These are phyloP conservation scores for Scutellaria galericulata DNA, from an alignment of 257 asterid genomes.

Conservation along the genomic window DNA sequence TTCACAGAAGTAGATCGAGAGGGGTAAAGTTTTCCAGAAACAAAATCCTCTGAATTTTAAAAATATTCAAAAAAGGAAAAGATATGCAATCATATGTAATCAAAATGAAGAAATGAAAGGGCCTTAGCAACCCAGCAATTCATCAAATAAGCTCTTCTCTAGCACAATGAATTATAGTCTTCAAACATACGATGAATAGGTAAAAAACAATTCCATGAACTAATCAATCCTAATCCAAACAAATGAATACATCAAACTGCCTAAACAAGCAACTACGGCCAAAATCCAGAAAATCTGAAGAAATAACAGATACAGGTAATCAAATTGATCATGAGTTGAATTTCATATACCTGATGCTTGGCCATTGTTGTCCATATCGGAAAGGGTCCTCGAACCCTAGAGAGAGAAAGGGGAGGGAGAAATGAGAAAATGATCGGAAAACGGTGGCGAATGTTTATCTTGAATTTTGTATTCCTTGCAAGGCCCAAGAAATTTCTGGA, in stretches of 20 bases:
- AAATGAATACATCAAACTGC: slow-evolving; percentile 20
- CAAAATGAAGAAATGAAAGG: slow-evolving; percentile 5
- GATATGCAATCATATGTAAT: not conserved
- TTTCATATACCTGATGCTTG: slow-evolving; percentile 49
- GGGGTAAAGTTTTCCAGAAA: not conserved
- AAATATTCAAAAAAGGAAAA: not conserved
- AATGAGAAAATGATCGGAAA: slow-evolving; percentile 23
- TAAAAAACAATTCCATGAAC: not conserved
- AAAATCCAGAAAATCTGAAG: slow-evolving; percentile 13
- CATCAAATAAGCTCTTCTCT: not conserved
- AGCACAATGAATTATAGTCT: not conserved
- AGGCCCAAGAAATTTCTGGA: slow-evolving; percentile 37
- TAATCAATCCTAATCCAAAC: slow-evolving; percentile 21
- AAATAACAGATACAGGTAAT: not conserved
- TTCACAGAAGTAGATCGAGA: not conserved
- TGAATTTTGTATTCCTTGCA: slow-evolving; percentile 19
- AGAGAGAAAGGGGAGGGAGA: slow-evolving; percentile 34
- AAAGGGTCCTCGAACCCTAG: slow-evolving; percentile 38
- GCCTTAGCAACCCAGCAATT: not conserved
- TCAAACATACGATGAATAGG: not conserved
- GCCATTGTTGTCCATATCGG: slow-evolving; percentile 49
- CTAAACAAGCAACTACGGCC: not conserved
- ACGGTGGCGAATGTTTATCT: slow-evolving; percentile 38
- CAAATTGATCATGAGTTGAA: slow-evolving; percentile 6
- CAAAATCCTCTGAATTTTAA: not conserved